Base-by-base conservation (phyloP, 805 yeast species). In the Millerozyma miso region DNA sequence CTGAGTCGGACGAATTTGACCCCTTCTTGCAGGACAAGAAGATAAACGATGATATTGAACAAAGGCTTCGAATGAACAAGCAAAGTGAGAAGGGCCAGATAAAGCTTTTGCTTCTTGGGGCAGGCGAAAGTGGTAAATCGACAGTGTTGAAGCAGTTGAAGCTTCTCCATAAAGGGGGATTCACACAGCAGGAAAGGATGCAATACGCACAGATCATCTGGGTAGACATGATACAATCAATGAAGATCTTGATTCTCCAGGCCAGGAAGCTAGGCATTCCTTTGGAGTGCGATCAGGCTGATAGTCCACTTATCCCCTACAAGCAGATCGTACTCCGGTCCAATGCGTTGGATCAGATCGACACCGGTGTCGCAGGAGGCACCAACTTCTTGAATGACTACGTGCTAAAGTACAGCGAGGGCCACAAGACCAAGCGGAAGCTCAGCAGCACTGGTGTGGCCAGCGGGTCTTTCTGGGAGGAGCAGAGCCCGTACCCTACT, bases 81-180 rank as follows among this genome's bases (percentile, higher is more conserved):
- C 76, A 74, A 45, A 65, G 70, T 38, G 81, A 76, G 37, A 78
- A 73, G 53, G 77, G 78, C 46, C 83, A 78, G 51, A 75, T 84
- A 31, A 88, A 84, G 59, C 69, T 91, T 47, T 63, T 91, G 33
- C 69, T 91, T n/a, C 65, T 89, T 31, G 97, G 98, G 34, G 87
- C 98, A 0, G 98, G 97, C 3, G 98, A 90, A 59, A 82, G 91
- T 40, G 97, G 98, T 4, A 90, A 90, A 59, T 85, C 96, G 2
- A 90, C 98, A 0, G 96, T 90, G 4, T 66, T 90, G 50, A 90
- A 90, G 62, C 97, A 90, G 60, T 76, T 90, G 80, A 80, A 85
- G 52, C 71, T 93, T 14, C 62, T 89, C 34, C 97, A 93, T 59
- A 85, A 88, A 46, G 83, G 85, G 35, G 95, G 96, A 2, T 93